Percentiles rank a stretch among this genome's conserved stretches.
Evolutionary conservation across 495 filamentous ascomycete species (phyloP).

Genomic region (Talaromyces ruber): DNA sequence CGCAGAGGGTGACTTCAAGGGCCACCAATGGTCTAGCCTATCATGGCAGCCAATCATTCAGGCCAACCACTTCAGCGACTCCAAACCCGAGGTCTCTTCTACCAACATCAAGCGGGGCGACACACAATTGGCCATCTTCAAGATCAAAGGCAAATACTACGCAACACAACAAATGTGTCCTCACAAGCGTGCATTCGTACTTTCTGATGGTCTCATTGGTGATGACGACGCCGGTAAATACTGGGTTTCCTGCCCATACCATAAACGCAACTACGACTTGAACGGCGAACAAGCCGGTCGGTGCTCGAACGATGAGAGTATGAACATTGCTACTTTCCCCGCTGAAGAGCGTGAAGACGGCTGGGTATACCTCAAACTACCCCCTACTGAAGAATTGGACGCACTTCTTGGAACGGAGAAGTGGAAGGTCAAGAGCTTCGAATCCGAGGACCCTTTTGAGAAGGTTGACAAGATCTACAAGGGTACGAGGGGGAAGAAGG

Average conservation of each 20-base stretch:
- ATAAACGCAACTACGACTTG: slow-evolving; percentile 88
- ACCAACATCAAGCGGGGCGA: slow-evolving; percentile 78
- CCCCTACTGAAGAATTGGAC: slow-evolving; percentile 80
- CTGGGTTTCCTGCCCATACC: slow-evolving; percentile 84
- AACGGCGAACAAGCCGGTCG: slow-evolving; percentile 56
- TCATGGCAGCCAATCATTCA: slow-evolving; percentile 82
- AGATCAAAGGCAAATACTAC: slow-evolving; percentile 74
- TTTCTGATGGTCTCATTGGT: slow-evolving; percentile 84
- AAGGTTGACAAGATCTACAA: slow-evolving; percentile 61
- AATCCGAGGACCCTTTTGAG: slow-evolving; percentile 53
- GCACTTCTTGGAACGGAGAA: slow-evolving; percentile 67
- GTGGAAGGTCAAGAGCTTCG: slow-evolving; percentile 76
- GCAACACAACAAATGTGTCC: slow-evolving; percentile 98
- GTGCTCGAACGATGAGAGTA: slow-evolving; percentile 66
- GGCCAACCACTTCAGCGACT: slow-evolving; percentile 63
- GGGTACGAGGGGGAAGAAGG: slow-evolving; percentile 50
- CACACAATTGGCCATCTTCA: slow-evolving; percentile 88
- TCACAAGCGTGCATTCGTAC: slow-evolving; percentile 86
- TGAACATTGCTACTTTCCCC: slow-evolving; percentile 82
- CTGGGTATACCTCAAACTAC: slow-evolving; percentile 79
- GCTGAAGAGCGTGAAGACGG: slow-evolving; percentile 73
- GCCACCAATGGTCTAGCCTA: slow-evolving; percentile 61
- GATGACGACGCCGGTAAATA: slow-evolving; percentile 56
- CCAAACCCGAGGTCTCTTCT: slow-evolving; percentile 55
- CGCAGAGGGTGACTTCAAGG: slow-evolving; percentile 66